Evolutionary conservation across 2,329 filamentous ascomycete species (phyloP).

Genomic region (Sarocladium brachiariae): DNA sequence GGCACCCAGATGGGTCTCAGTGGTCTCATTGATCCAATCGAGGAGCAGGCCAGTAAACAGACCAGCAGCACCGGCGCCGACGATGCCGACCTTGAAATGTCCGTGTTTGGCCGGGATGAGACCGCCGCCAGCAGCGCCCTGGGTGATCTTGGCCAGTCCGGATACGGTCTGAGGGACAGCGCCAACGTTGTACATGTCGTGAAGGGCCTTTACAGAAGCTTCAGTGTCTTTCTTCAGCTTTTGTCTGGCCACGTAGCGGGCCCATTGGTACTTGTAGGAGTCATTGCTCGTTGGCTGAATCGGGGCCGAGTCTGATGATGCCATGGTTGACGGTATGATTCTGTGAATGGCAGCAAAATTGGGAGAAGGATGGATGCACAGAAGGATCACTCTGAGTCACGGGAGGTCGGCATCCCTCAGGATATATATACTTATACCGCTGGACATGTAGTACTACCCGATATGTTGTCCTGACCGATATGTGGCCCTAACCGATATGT

Average conservation of each 20-base stretch:
- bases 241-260: background rate
- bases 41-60: slow-evolving; percentile 28
- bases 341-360: background rate
- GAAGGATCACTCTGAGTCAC: no score
- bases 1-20: background rate
- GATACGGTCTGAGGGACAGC: background rate
- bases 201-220: background rate
- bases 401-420: no score
- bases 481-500: no score
- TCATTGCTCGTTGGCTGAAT: background rate
- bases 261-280: background rate
- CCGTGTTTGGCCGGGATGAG: background rate
- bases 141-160: background rate
- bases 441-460: no score
- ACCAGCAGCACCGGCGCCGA: slow-evolving; percentile 29
- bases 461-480: no score
- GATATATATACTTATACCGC: no score
- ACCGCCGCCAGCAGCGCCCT: background rate
- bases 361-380: background rate
- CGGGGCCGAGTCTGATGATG: background rate
- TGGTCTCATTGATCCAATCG: slow-evolving; percentile 19
- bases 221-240: background rate
- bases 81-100: slow-evolving; percentile 21
- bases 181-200: background rate
- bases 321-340: background rate